Percentiles rank a stretch among this genome's conserved stretches.
phyloP scores from a whole-genome alignment of 202 grass and related monocot species.

The Digitaria exilis region DNA sequence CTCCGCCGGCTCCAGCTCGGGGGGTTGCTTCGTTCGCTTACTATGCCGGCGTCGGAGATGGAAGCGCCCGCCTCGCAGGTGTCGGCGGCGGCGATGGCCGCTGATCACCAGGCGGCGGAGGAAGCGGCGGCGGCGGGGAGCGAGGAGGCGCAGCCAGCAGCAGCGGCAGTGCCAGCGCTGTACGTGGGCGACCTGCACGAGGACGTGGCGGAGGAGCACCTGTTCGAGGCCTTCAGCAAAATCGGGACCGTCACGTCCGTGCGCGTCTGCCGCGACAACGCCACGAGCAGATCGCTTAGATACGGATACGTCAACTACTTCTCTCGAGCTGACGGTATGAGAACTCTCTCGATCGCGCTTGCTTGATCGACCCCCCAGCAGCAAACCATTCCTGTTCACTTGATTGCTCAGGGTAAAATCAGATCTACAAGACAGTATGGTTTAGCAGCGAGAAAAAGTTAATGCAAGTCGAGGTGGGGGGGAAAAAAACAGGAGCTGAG shows the following conservation, averaged over 20 bases:
- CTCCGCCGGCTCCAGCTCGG: background rate
- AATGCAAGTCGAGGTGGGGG: background rate
- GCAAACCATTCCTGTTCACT: too few relatives aligned
- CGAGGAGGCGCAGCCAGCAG: slow-evolving; percentile 26
- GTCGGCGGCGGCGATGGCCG: background rate
- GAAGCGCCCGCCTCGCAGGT: slow-evolving; percentile 17
- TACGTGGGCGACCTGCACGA: slow-evolving; percentile 84
- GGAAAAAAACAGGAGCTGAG: background rate
- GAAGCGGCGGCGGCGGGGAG: background rate
- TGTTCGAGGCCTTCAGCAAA: slow-evolving; percentile 66
- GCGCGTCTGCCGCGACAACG: slow-evolving; percentile 69
- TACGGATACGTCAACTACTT: slow-evolving; percentile 91
- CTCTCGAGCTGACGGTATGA: slow-evolving; percentile 62
- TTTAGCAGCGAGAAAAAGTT: too few relatives aligned
- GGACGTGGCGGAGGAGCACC: slow-evolving; percentile 54
- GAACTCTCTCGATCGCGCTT: background rate
- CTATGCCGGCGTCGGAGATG: slow-evolving; percentile 35
- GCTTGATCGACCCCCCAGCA: too few relatives aligned
- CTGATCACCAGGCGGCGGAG: background rate
- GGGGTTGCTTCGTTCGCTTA: background rate
- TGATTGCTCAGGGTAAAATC: too few relatives aligned
- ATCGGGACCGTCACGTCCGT: slow-evolving; percentile 67
- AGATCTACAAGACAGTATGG: background rate
- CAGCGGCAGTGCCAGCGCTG: slow-evolving; percentile 52
- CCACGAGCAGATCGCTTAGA: slow-evolving; percentile 59